Base-by-base conservation (phyloP, 306 rosid genomes). In the Cicer chorassanicum region DNA sequence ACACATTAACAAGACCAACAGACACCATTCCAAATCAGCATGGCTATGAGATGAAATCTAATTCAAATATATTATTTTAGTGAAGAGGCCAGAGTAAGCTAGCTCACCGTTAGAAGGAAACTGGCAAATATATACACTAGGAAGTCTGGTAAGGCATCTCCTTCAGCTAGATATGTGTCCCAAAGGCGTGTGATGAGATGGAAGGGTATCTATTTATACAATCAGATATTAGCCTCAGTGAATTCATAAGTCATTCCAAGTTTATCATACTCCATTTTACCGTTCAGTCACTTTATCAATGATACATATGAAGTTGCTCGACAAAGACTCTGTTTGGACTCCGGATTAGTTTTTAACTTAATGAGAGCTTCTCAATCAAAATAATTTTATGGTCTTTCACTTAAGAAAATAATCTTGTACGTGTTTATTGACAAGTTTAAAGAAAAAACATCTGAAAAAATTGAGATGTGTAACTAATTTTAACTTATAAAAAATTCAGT, bases 141-240 rank as follows among this genome's bases (percentile, higher is more conserved):
- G 84, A 95, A 95, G 82, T 95, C 97, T 50, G 99, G 97, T 74
- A 95, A 85, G 45, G 93, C 96, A 75, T 95, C 97, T 83, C 99
- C 99, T 85, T 95, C 98, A 9, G 99, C 98, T 54, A 95, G 99
- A 80, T 92, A 95, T 2, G 99, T 95, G 84, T 95, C 98, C 99
- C 99, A 95, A 61, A 95, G 86, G 77, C 99, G 99, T 13, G 93
- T 85, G 76, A 95, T 86, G 18, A 95, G 92, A 82, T 87, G 80
- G 82, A 90, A 95, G 46, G 99, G 99, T 73, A 95, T 88, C 99
- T 95, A 78, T 55, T 70, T 45, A 51, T 70, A 81, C 51, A 84
- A 72, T 64, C 51, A 68, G 29, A 42, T 59, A 72, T 86, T 45
- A 85, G 82, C 51, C 59, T 54, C 7, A 39, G n/a, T 40, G 68